Conservation (phyloP, 129 eudicot genomes). For the Dittrichia graveolens region DNA sequence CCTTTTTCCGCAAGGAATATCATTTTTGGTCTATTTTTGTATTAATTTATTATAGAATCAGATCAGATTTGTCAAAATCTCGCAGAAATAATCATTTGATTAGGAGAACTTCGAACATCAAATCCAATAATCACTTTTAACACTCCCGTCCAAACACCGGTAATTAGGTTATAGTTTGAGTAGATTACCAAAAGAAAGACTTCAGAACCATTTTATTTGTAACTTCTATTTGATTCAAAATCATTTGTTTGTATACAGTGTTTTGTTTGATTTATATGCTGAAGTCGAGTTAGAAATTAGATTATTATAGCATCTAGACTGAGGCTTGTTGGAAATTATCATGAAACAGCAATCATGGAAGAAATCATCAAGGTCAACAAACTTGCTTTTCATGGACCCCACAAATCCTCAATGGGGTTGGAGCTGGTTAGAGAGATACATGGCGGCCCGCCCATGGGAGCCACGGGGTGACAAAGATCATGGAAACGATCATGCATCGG, state of each 20-base stretch:
- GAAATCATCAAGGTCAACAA: conserved; percentile 60
- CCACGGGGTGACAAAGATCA: conserved; percentile 33
- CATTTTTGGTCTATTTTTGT: no score
- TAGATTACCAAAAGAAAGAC: no score
- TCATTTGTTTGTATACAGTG: neutral
- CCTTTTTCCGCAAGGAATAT: no score
- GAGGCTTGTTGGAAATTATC: no score
- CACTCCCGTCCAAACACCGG: neutral
- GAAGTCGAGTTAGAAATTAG: no score
- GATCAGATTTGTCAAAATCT: no score
- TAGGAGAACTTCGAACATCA: neutral
- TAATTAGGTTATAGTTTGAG: neutral
- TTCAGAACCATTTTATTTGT: no score
- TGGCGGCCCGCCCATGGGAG: conserved; percentile 74
- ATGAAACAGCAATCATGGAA: conserved; percentile 78
- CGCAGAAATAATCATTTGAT: no score
- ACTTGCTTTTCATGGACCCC: conserved; percentile 85
- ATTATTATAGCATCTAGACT: no score
- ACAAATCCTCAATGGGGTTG: conserved; percentile 99
- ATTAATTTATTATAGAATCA: no score
- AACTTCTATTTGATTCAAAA: neutral
- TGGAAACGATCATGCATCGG: conserved; percentile 52
- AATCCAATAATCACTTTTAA: neutral
- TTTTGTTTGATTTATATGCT: neutral
- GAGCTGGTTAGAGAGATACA: conserved; percentile 98